phyloP scores from a whole-genome alignment of 108 stramenopile species.

The Hondaea fermentalgiana region DNA sequence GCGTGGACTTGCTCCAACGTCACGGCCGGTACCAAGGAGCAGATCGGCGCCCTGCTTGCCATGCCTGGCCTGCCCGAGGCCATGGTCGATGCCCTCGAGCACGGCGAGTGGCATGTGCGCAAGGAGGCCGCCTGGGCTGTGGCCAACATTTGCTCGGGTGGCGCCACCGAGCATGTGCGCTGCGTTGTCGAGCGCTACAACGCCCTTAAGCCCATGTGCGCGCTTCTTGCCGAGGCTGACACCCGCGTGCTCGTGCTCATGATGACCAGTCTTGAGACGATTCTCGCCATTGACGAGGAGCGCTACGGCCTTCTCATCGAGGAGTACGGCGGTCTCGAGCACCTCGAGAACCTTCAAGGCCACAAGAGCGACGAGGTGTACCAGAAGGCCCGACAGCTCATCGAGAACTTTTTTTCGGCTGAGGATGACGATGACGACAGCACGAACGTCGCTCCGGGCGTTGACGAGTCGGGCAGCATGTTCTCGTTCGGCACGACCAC shows the following conservation, averaged over 20 bases:
- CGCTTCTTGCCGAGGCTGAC: constrained; percentile 53
- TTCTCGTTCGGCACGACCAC: background rate
- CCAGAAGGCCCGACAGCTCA: constrained; percentile 58
- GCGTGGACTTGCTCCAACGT: constrained; percentile 83
- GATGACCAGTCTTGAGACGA: constrained; percentile 63
- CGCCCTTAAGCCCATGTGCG: constrained; percentile 60
- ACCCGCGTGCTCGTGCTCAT: constrained; percentile 50
- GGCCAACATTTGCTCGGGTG: constrained; percentile 65
- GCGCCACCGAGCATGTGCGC: constrained; percentile 44
- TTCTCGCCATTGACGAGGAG: background rate
- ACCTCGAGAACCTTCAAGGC: constrained; percentile 68
- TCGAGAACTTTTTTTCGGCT: constrained; percentile 66
- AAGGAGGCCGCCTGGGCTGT: constrained; percentile 82
- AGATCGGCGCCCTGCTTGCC: constrained; percentile 50
- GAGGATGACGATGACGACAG: constrained; percentile 52
- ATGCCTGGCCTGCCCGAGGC: constrained; percentile 34
- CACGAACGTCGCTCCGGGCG: background rate
- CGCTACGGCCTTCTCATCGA: constrained; percentile 8
- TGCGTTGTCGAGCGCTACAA: constrained; percentile 52
- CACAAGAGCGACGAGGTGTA: constrained; percentile 65
- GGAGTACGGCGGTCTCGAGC: constrained; percentile 61
- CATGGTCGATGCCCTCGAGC: constrained; percentile 47
- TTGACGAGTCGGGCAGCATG: background rate
- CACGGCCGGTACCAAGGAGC: constrained; percentile 71
- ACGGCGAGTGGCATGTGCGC: constrained; percentile 69